Evolutionary conservation across 2,329 filamentous ascomycete species (phyloP).

Genomic region (Raffaelea albimanens): DNA sequence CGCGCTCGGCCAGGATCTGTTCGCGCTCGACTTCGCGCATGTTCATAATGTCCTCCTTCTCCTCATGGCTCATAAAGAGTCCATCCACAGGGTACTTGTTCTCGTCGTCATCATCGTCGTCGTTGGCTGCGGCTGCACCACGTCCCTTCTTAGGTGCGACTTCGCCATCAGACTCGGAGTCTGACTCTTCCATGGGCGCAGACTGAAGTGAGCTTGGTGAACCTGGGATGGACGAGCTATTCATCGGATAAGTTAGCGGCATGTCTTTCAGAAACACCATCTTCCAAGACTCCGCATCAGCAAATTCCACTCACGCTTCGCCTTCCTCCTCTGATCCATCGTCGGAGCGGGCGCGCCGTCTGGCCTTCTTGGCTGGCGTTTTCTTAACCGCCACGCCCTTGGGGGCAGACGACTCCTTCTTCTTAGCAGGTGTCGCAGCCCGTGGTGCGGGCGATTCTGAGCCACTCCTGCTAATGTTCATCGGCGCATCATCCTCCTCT

Average conservation of each 20-base stretch:
- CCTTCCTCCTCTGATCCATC: slow-evolving; percentile 64
- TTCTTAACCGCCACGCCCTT: slow-evolving; percentile 24
- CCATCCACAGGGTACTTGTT: slow-evolving; percentile 81
- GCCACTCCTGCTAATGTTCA: slow-evolving; percentile 40
- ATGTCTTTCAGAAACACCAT: background rate
- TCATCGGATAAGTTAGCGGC: background rate
- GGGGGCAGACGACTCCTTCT: slow-evolving; percentile 26
- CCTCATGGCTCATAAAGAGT: slow-evolving; percentile 63
- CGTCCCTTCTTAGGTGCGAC: slow-evolving; percentile 22
- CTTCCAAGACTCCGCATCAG: background rate
- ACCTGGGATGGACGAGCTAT: slow-evolving; percentile 59
- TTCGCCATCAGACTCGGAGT: slow-evolving; percentile 60
- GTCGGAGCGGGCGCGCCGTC: slow-evolving; percentile 37
- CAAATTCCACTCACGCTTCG: slow-evolving; percentile 60
- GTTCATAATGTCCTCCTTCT: slow-evolving; percentile 70
- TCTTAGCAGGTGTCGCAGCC: slow-evolving; percentile 30
- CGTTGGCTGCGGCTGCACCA: background rate
- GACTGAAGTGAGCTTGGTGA: slow-evolving; percentile 70
- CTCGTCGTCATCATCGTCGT: slow-evolving; percentile 42
- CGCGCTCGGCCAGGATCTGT: slow-evolving; percentile 78
- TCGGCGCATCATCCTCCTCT: slow-evolving; percentile 44
- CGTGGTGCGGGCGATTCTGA: slow-evolving; percentile 40
- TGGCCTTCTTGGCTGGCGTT: slow-evolving; percentile 33
- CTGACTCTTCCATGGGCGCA: slow-evolving; percentile 82
- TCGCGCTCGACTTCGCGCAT: slow-evolving; percentile 90